These are phyloP conservation scores for Plantago lanceolata DNA, from an alignment of 305 asterid species.

Conservation along the genomic window DNA sequence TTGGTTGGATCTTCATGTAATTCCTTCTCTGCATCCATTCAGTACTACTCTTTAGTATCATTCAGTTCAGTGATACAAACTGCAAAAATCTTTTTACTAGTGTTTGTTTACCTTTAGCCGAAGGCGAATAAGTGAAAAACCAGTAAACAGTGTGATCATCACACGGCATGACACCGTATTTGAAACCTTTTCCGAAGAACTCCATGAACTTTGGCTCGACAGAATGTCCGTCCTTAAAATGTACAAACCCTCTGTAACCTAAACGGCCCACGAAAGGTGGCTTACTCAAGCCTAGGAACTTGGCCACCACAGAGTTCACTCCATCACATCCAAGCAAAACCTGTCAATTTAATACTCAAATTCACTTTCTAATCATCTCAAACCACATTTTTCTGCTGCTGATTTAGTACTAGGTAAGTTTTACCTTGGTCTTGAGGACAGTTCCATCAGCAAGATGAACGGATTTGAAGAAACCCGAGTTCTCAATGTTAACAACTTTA, in stretches of 20 bases:
- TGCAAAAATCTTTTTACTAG: too few relatives aligned
- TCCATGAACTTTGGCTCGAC: constrained; percentile 34
- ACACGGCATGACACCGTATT: constrained; percentile 39
- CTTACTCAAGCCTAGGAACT: constrained; percentile 37
- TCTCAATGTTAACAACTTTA: constrained; percentile 39
- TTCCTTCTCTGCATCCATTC: constrained; percentile 43
- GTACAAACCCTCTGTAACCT: constrained; percentile 30
- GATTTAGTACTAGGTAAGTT: too few relatives aligned
- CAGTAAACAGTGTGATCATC: constrained; percentile 35
- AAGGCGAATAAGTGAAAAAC: constrained; percentile 33
- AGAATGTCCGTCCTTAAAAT: constrained; percentile 35
- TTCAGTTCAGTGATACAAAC: too few relatives aligned
- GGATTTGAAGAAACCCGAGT: constrained; percentile 24
- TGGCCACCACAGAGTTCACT: constrained; percentile 45
- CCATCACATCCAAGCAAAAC: constrained; percentile 54
- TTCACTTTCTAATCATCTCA: too few relatives aligned
- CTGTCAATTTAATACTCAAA: constrained; percentile 15
- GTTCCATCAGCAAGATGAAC: constrained; percentile 51
- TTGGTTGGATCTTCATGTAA: constrained; percentile 37
- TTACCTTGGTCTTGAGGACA: constrained; percentile 42
- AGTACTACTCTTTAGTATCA: too few relatives aligned
- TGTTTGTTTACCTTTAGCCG: constrained; percentile 34
- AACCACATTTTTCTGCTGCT: too few relatives aligned
- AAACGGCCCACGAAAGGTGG: constrained; percentile 29
- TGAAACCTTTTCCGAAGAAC: constrained; percentile 33